Evolutionary conservation across 164 flowering plant genomes (phyloP).

Genomic region (Tetracentron sinense): DNA sequence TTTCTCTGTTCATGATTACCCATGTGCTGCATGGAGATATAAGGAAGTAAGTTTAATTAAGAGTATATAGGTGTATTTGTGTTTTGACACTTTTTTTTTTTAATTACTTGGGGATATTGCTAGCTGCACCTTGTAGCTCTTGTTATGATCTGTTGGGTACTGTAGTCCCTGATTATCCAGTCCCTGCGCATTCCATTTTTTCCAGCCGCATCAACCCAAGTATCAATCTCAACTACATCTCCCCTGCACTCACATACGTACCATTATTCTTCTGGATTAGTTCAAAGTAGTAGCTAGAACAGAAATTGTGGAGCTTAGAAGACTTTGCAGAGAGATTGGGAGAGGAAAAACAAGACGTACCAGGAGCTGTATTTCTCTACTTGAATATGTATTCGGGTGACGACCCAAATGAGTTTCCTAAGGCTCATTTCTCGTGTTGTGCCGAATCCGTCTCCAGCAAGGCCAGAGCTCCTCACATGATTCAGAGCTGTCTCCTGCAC

Average conservation of each 20-base stretch:
- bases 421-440: conserved; percentile 74
- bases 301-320: not conserved
- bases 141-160: conserved; percentile 52
- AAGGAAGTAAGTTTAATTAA: not conserved
- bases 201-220: conserved; percentile 82
- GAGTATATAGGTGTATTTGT: no score
- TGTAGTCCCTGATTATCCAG: conserved; percentile 66
- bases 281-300: not conserved
- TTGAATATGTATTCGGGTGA: conserved; percentile 65
- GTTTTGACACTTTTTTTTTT: no score
- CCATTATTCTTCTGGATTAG: not conserved
- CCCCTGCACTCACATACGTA: conserved; percentile 54
- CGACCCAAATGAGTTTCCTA: conserved; percentile 79
- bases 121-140: conserved; percentile 67
- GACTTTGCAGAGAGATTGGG: no score
- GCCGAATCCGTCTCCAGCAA: conserved; percentile 69
- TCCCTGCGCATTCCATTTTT: conserved; percentile 86
- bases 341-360: conserved; percentile 27
- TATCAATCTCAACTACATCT: conserved; percentile 74
- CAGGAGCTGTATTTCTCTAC: conserved; percentile 63
- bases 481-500: conserved; percentile 76
- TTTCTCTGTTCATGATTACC: conserved; percentile 74
- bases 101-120: not conserved
- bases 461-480: conserved; percentile 64
- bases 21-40: conserved; percentile 48